Base-by-base conservation (phyloP, 2,329 filamentous ascomycete genomes). In the Penicillium freii region DNA sequence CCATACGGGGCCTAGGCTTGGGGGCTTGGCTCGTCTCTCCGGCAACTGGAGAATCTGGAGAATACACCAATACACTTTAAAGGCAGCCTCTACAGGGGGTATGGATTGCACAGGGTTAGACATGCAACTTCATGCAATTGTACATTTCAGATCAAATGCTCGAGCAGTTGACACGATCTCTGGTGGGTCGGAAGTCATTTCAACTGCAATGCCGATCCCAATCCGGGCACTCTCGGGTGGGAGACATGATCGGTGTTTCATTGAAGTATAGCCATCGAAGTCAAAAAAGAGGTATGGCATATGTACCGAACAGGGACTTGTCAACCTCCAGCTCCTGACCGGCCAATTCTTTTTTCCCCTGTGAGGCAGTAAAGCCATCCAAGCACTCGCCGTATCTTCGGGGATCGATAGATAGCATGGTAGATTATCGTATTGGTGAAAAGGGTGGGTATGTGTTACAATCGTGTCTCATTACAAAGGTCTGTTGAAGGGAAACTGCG, bases 401-500 rank as follows among this genome's bases (percentile, higher is more conserved):
- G 19, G 40, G 43, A 33, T 27, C 25, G 40, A 25, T 53, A 48
- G 19, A 57, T 34, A 25, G 58, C 34, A 42, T 54, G 36, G 40
- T 52, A 47, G 27, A 58, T 59, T 47, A 60, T 61, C 49, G 52
- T 51, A 57, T 57, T 51, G 34, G 54, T 60, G 51, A 58, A 46
- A 51, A 56, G 55, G 44, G 27, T 51, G 59, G 58, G 60, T 62
- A 63, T 61, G 61, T 58, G 54, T 62, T 61, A 63, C 59, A 59
- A 49, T 64, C 65, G 56, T 65, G 45, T 62, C 52, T 61, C 62
- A 59, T 68, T 71, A 72, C 56, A 73, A 60, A 44, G 71, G 71
- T 65, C 70, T 73, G 29, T 31, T 39, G 49, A 36, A 45, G 45
- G 48, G 39, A 43, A 48, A 31, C 19, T 7, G 27, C 4, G 56